phyloP scores from a whole-genome alignment of 139 green algal genomes.

The Auxenochlorella pyrenoidosa region DNA sequence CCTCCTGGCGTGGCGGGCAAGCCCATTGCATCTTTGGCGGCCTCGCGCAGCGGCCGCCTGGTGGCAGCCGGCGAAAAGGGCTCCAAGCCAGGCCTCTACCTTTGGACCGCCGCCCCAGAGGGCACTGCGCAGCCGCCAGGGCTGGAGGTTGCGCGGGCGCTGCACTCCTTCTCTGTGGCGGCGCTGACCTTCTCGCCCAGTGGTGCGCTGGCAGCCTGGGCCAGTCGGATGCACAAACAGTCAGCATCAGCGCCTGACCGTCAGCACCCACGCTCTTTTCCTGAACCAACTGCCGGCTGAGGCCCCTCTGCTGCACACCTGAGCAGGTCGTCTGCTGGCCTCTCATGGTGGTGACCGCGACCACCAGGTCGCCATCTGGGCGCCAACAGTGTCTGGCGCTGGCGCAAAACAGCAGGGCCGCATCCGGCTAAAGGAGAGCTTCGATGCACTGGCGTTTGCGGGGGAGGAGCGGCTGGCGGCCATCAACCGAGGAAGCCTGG shows the following conservation, averaged over 20 bases:
- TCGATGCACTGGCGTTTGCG: constrained; percentile 4
- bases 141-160: not conserved
- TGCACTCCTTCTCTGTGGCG: constrained; percentile 31
- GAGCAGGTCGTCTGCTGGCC: constrained; percentile 20
- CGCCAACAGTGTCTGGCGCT: not conserved
- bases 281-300: too few species aligned
- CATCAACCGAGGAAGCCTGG: constrained; percentile 13
- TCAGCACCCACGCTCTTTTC: too few species aligned
- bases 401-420: not conserved
- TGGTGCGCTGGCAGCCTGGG: constrained; percentile 1
- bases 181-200: constrained; percentile 6
- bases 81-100: not conserved
- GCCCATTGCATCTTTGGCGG: not conserved
- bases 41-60: not conserved
- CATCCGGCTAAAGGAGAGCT: not conserved
- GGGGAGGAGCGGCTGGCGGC: not conserved
- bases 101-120: not conserved
- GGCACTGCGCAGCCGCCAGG: not conserved
- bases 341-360: constrained; percentile 1
- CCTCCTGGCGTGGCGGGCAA: not conserved
- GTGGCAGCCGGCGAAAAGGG: not conserved
- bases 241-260: not conserved
- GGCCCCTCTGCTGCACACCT: too few species aligned
- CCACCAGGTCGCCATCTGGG: constrained; percentile 19
- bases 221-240: not conserved